These are phyloP conservation scores for Wickerhamiella azymoides DNA, from an alignment of 805 yeast genomes.

Conservation along the genomic window DNA sequence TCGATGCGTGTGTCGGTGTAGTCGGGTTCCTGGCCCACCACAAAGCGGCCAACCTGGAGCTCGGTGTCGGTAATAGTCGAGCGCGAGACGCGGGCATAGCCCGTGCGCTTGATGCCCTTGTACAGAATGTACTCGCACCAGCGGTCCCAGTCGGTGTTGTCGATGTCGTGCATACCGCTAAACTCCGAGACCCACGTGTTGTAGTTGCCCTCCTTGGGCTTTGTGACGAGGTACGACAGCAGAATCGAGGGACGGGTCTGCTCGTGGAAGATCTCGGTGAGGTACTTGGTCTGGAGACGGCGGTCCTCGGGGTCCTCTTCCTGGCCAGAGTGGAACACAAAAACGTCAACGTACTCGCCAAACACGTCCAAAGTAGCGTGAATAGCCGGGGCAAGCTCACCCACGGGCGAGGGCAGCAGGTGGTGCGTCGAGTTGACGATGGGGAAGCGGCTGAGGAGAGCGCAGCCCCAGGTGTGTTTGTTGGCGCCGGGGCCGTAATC, in stretches of 20 bases:
- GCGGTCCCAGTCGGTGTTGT: conserved; percentile 73
- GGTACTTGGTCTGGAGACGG: conserved; percentile 63
- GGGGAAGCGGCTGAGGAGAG: conserved; percentile 85
- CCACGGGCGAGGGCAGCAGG: conserved; percentile 89
- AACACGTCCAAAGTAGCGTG: conserved; percentile 89
- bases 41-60: conserved; percentile 87
- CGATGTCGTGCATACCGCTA: conserved; percentile 87
- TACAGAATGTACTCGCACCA: conserved; percentile 97
- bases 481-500: conserved; percentile 98
- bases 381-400: conserved; percentile 96
- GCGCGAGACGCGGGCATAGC: conserved; percentile 87
- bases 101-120: conserved; percentile 73
- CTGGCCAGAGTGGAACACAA: conserved; percentile 96
- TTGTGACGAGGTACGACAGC: conserved; percentile 80
- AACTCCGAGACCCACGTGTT: conserved; percentile 74
- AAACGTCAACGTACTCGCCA: conserved; percentile 76
- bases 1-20: conserved; percentile 45
- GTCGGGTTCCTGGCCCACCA: conserved; percentile 33
- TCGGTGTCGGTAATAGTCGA: conserved; percentile 95
- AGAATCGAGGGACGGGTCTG: conserved; percentile 73
- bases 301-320: conserved; percentile 95
- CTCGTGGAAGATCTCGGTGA: conserved; percentile 68
- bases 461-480: conserved; percentile 97
- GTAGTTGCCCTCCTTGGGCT: conserved; percentile 80
- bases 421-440: conserved; percentile 83